Percentiles rank a stretch among this genome's conserved stretches.
Evolutionary conservation across 208 protist genomes (phyloP).

Genomic region (Novymonas esmeraldas): DNA sequence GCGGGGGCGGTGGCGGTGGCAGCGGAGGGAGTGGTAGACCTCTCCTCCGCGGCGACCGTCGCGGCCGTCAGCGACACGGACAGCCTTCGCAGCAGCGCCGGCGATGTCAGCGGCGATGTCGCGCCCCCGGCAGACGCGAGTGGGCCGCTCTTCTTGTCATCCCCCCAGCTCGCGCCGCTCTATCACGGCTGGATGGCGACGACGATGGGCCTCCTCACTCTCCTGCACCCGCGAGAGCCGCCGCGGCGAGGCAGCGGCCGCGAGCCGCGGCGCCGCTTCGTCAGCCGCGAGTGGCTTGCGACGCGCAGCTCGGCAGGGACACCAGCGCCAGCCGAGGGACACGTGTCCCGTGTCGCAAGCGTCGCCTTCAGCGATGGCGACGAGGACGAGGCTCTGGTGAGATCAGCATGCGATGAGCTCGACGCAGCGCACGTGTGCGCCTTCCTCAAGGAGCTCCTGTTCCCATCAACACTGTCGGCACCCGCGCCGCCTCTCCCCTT

Average conservation of each 20-base stretch:
- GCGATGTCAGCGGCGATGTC: not conserved
- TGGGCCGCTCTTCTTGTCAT: not conserved
- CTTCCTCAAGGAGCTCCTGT: conserved; percentile 14
- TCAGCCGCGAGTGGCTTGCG: conserved; percentile 1
- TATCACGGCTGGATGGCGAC: conserved; percentile 15
- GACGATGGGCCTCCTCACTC: conserved; percentile 18
- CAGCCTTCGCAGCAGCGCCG: not conserved
- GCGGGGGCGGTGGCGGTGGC: not conserved
- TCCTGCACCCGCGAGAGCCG: conserved; percentile 14
- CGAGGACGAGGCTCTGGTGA: conserved; percentile 3
- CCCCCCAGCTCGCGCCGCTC: not conserved
- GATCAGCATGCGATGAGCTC: not conserved
- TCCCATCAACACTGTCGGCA: not conserved
- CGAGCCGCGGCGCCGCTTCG: not conserved
- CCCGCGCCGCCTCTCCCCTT: not conserved
- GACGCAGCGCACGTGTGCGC: conserved; percentile 13
- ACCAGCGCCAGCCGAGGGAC: not conserved
- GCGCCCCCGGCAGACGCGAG: not conserved
- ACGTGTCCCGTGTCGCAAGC: conserved; percentile 30
- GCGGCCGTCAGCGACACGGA: not conserved
- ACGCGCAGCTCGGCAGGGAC: not conserved
- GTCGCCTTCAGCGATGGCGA: conserved; percentile 31
- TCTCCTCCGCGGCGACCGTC: not conserved
- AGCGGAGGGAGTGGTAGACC: not conserved
- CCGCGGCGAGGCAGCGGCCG: not conserved